Base-by-base conservation (phyloP, 768 basidiomycete species). In the Epithele typhae region DNA sequence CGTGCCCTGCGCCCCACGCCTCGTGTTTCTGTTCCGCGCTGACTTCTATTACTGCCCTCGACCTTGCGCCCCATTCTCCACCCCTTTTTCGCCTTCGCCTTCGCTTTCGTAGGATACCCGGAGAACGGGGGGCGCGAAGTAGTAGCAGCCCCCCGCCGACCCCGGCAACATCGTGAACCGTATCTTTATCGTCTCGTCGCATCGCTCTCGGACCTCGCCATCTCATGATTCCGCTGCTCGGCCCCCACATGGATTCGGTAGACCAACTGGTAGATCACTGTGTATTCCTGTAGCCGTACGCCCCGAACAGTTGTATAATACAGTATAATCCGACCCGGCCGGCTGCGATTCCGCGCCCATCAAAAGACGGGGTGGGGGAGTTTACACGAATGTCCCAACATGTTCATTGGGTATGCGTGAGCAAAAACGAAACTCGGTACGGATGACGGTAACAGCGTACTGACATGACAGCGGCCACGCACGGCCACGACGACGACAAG, bases 261-360 rank as follows among this genome's bases (percentile, higher is more conserved):
- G 51, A 52, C n/a, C 41, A 44, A 47, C 38, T 33, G 51, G 33
- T 52, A 52, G 51, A 52, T 40, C 25, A 46, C 33, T 32, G n/a
- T 42, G 49, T 54, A 49, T 54, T 24, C 48, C 37, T 45, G 50
- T 52, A 52, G 51, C 51, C 48, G 51, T 52, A 52, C 39, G 32
- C 46, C 8, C 46, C 38, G 27, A 43, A 47, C 48, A 52, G 42
- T 52, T 52, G 51, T 52, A 52, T 52, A 48, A 44, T 52, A 52
- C 46, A 44, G 34, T 35, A 47, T 51, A 51, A 51, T 25, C 21
- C 37, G 18, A 19, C 17, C 14, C 25, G 21, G n/a, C n/a, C n/a
- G n/a, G n/a, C n/a, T n/a, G n/a, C n/a, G n/a, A n/a, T n/a, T n/a
- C n/a, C n/a, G n/a, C n/a, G n/a, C n/a, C n/a, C n/a, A n/a, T n/a